Base-by-base conservation (phyloP, 2,329 filamentous ascomycete species). In the Emergomyces africanus region DNA sequence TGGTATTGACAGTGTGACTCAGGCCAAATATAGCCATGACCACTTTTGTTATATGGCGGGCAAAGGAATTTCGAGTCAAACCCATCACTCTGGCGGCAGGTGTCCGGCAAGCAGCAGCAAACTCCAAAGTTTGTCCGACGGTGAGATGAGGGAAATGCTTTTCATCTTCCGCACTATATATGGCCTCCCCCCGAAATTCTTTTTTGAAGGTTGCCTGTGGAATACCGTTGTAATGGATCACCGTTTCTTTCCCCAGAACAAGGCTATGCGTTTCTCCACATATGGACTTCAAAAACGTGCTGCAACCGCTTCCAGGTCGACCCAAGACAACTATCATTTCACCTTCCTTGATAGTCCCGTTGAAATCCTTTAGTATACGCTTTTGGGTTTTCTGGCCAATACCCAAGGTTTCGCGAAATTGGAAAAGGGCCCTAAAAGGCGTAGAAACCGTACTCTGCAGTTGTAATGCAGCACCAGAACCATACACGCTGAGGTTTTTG, bases 201-300 rank as follows among this genome's bases (percentile, higher is more conserved):
- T 81, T 83, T 73, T 88, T 83, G 87, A 95, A 94, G 66, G 86
- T 82, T 67, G 88, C 75, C 59, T 88, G 80, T 2, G 82, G 76
- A 65, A 75, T 71, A 18, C 74, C 75, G 62, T 94, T 88, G 69
- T 94, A 95, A 74, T 95, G 92, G 68, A 95, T 83, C 61, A 87
- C 83, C 0, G 89, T 86, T 6, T 77, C 75, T 5, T 86, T 75
- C 35, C 86, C 85, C 25, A 94, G 78, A 62, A 82, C 82, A 66
- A 95, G 84, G 30, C 90, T 90, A 66, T 90, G 86, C 33, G 87
- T 86, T 72, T 95, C 88, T 60, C 90, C 90, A 14, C 88, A 83
- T 60, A 95, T 80, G 0, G 88, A 88, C 78, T 95, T 95, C 61
- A 95, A 77, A 63, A 95, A 85, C 1, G 90, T 95, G 15, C 87